Percentiles rank a stretch among this genome's conserved stretches.
Conservation (phyloP, 1,284 basidiomycete genomes). For the Apiotrichum sp. region DNA sequence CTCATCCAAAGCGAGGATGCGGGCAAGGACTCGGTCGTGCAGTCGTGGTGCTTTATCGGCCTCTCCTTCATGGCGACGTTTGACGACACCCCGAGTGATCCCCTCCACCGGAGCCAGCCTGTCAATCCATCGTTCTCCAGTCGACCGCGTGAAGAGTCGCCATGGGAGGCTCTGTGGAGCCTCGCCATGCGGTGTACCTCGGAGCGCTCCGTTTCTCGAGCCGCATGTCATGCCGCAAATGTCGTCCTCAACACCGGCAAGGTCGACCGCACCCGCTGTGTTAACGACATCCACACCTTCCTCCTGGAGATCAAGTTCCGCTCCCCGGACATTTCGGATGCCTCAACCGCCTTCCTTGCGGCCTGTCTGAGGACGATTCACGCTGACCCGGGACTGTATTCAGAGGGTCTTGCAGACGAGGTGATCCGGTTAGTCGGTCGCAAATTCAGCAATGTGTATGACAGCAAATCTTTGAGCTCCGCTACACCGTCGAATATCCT, state of each 20-base stretch:
- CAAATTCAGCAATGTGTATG: too few species aligned
- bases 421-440: constrained; percentile 48
- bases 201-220: constrained; percentile 61
- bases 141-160: constrained; percentile 17
- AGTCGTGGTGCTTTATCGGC: constrained; percentile 76
- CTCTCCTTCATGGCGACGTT: constrained; percentile 53
- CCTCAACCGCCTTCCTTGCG: constrained; percentile 73
- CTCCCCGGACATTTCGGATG: constrained; percentile 62
- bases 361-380: constrained; percentile 62
- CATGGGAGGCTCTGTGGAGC: constrained; percentile 75
- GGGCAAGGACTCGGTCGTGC: constrained; percentile 59
- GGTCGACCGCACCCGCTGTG: constrained; percentile 56
- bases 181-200: constrained; percentile 69
- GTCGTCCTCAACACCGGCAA: constrained; percentile 49
- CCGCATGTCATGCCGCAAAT: constrained; percentile 71
- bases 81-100: not conserved
- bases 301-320: constrained; percentile 76
- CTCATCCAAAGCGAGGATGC: constrained; percentile 50
- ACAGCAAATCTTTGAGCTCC: constrained; percentile 28
- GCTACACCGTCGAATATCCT: constrained; percentile 58
- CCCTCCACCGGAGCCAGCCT: constrained; percentile 7
- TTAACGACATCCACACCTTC: constrained; percentile 66
- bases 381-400: constrained; percentile 71
- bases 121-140: constrained; percentile 13
- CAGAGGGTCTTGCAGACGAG: constrained; percentile 74